These are phyloP conservation scores for Termitomyces sp. DNA, from an alignment of 768 basidiomycete genomes.

Conservation along the genomic window DNA sequence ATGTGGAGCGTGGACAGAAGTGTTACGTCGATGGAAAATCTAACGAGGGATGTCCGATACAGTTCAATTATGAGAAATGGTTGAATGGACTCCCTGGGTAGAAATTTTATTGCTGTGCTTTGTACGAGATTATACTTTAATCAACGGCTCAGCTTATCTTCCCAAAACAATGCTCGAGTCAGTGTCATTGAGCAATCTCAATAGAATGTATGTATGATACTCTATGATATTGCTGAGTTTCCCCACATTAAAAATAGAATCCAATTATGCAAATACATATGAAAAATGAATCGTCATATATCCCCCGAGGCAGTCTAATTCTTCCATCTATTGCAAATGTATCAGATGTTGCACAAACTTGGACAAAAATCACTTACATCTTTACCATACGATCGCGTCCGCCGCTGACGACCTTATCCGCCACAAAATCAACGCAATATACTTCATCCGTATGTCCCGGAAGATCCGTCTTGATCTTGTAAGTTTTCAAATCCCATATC, in stretches of 20 bases:
- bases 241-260: not conserved
- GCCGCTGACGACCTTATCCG: conserved; percentile 98
- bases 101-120: not conserved
- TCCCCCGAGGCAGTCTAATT: conserved; percentile 10
- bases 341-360: not conserved
- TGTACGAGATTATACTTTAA: not conserved
- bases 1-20: conserved; percentile 37
- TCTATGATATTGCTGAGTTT: not conserved
- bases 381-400: conserved; percentile 88
- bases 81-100: conserved; percentile 8
- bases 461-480: conserved; percentile 90
- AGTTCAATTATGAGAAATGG: conserved; percentile 46
- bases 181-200: not conserved
- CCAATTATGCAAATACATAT: not conserved
- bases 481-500: conserved; percentile 97
- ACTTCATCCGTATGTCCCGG: conserved; percentile 98
- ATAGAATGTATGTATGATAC: no score
- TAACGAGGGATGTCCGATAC: conserved; percentile 28
- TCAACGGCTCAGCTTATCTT: not conserved
- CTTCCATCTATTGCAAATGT: conserved; percentile 15
- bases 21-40: conserved; percentile 29
- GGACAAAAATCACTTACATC: conserved; percentile 54
- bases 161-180: not conserved
- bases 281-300: not conserved
- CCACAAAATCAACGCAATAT: conserved; percentile 98